These are phyloP conservation scores for Solanum neorickii DNA, from an alignment of 257 asterid genomes.

Conservation along the genomic window DNA sequence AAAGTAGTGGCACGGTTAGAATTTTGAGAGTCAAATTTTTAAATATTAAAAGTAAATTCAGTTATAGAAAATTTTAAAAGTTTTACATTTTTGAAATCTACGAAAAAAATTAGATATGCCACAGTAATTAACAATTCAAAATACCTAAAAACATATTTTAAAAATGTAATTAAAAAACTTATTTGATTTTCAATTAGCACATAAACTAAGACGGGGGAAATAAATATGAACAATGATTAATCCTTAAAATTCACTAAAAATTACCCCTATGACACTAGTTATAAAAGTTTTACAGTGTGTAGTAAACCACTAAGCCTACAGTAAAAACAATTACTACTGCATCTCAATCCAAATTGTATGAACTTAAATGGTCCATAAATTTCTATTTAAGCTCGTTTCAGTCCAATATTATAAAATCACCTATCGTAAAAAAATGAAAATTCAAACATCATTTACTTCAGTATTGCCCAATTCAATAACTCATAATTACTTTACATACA, in stretches of 20 bases:
- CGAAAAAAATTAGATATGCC: accelerated
- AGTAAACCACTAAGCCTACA: background rate
- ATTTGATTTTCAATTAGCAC: background rate
- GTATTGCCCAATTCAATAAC: background rate
- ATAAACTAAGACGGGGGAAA: accelerated
- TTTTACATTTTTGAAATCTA: background rate
- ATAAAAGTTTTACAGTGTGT: background rate
- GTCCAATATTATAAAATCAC: background rate
- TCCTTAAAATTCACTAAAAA: background rate
- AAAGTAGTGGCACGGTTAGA: accelerated
- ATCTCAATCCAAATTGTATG: background rate
- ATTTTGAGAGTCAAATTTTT: background rate
- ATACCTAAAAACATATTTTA: accelerated
- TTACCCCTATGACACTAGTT: background rate
- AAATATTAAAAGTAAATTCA: background rate
- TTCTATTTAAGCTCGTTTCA: background rate
- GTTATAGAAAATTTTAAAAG: accelerated
- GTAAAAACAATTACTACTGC: background rate
- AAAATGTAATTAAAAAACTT: background rate
- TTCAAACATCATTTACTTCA: background rate
- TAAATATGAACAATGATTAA: background rate
- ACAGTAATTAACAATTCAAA: background rate
- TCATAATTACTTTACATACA: background rate
- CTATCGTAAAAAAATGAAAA: background rate
- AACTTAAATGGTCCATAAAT: background rate